Evolutionary conservation across 345 rosid genomes (phyloP), one percentile per base, ranked within the genome.

Genomic region (Eucalyptus guilfoylei): DNA sequence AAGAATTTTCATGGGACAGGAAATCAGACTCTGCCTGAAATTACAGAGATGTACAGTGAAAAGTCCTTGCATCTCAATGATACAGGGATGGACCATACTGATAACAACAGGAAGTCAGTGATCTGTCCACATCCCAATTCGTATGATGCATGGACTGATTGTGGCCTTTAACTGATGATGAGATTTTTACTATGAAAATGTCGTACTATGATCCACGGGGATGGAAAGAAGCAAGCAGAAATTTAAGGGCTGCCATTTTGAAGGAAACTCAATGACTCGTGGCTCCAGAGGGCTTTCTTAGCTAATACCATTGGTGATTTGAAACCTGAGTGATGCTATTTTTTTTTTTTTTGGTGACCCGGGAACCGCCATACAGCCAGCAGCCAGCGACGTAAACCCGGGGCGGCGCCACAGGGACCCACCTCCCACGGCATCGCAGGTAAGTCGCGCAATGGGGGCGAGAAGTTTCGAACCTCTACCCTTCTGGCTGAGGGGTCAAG

Each of bases 311-410:
- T 17, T 34, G 44, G 81, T 72, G 81, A 72, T 72, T 34, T 40
- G 81, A 72, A 34, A 72, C 81, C 45, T 72, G 45, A 72, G 42
- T n/a, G n/a, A n/a, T n/a, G n/a, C 40, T 37, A 37, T 37, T 37
- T 37, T 37, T 37, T 37, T 42, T 48, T 47, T 48, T 48, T 49
- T 49, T 14, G 49, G 0, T 49, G 50, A 49, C 6, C 6, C 6
- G 49, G 1, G 49, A 49, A 49, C 6, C 6, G 1, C 49, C 15
- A 15, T 5, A 13, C 1, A 49, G 49, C 15, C 15, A 5, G 15
- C 0, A 49, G 2, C 2, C 1, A 2, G 6, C 0, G 49, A 13
- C 2, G 6, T 14, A 49, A 49, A 49, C 49, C 6, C 0, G 6
- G 49, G 15, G 49, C 15, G 2, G 15, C 2, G 49, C 15, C 15